Percentiles rank a stretch among this genome's conserved stretches.
phyloP scores from a whole-genome alignment of 2,329 filamentous ascomycete species.

The Clonostachys rosea region DNA sequence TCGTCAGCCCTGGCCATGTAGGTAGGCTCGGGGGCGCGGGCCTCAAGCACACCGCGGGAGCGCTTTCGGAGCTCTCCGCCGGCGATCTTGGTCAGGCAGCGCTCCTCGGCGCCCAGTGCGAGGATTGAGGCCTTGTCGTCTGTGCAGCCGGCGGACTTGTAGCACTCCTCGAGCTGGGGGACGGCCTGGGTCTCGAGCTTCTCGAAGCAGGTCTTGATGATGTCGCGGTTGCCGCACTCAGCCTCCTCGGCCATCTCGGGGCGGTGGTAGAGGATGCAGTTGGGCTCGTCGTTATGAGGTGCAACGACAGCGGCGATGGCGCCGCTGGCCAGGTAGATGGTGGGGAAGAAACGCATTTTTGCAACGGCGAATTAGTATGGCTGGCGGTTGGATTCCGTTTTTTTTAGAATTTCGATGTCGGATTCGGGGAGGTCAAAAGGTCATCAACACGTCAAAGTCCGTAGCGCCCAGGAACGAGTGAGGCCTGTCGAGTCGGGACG shows the following conservation, averaged over 20 bases:
- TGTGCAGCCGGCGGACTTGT: constrained; percentile 26
- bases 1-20: constrained; percentile 8
- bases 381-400: not conserved
- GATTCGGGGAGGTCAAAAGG: not conserved
- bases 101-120: constrained; percentile 17
- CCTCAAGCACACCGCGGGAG: not conserved
- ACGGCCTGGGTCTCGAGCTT: constrained; percentile 19
- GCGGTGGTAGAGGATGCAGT: constrained; percentile 33
- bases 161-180: constrained; percentile 30
- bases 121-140: constrained; percentile 18
- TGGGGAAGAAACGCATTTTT: constrained; percentile 21
- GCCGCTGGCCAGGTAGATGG: constrained; percentile 26
- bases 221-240: constrained; percentile 35
- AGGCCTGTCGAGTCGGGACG: not conserved
- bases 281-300: constrained; percentile 9
- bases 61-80: constrained; percentile 6
- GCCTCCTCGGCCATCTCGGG: constrained; percentile 30
- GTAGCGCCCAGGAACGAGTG: not conserved
- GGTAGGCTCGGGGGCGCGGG: constrained; percentile 5
- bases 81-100: constrained; percentile 20
- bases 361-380: not conserved
- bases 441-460: not conserved
- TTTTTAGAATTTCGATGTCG: not conserved
- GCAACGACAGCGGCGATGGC: constrained; percentile 20
- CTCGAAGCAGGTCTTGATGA: constrained; percentile 36